phyloP scores from a whole-genome alignment of 2,329 filamentous ascomycete genomes.

The Neonectria magnoliae region DNA sequence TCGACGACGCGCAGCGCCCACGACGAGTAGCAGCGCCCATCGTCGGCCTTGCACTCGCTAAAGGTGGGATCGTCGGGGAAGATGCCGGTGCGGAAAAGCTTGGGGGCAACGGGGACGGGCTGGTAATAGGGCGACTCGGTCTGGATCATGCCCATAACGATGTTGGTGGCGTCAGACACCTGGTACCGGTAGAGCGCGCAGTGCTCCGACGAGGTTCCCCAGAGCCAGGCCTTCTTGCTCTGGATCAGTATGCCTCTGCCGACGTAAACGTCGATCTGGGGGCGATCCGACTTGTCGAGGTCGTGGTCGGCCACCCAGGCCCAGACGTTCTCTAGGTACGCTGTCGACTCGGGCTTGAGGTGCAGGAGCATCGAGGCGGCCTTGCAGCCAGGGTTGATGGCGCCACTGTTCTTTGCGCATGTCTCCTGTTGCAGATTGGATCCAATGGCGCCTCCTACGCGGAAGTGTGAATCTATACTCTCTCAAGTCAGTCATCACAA shows the following conservation, averaged over 20 bases:
- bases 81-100: too few relatives aligned
- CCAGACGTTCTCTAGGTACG: slow-evolving; percentile 65
- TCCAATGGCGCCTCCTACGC: background rate
- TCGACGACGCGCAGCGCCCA: too few relatives aligned
- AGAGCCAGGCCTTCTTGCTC: slow-evolving; percentile 45
- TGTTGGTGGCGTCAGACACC: slow-evolving; percentile 55
- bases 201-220: slow-evolving; percentile 37
- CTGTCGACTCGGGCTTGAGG: slow-evolving; percentile 57
- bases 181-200: slow-evolving; percentile 60
- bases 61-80: too few relatives aligned
- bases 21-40: too few relatives aligned
- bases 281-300: slow-evolving; percentile 24
- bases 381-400: slow-evolving; percentile 60
- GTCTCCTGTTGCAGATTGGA: background rate
- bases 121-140: slow-evolving; percentile 44
- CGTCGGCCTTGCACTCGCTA: too few relatives aligned
- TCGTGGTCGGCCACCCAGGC: slow-evolving; percentile 78
- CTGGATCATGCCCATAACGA: slow-evolving; percentile 61
- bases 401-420: background rate
- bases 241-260: slow-evolving; percentile 48
- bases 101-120: background rate
- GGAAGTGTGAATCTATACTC: background rate
- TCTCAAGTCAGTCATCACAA: background rate
- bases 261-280: slow-evolving; percentile 27
- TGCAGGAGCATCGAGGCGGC: slow-evolving; percentile 66